phyloP scores from a whole-genome alignment of 1,284 basidiomycete species.

The Rhodotorula mucilaginosa region DNA sequence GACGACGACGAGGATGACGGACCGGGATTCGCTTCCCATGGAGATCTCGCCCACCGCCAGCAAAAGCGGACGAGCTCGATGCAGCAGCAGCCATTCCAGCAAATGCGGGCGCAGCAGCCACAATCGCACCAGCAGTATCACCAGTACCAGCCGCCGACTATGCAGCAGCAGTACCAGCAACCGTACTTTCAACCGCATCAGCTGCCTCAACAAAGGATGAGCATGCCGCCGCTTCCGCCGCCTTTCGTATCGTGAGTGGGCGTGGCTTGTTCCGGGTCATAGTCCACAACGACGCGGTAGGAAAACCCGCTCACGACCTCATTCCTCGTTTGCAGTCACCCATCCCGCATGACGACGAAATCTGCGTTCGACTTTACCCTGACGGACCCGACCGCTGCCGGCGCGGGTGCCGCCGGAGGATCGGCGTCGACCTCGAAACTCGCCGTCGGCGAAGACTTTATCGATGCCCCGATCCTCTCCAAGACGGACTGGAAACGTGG shows the following conservation, averaged over 20 bases:
- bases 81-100: not conserved
- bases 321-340: not conserved
- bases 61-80: not conserved
- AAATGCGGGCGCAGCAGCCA: not conserved
- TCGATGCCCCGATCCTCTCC: conserved; percentile 11
- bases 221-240: not conserved
- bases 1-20: conserved; percentile 9
- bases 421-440: conserved; percentile 1
- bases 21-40: conserved; percentile 15
- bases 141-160: not conserved
- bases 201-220: not conserved
- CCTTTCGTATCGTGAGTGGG: conserved; percentile 4
- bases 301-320: not conserved
- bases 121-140: not conserved
- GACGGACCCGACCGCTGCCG: not conserved
- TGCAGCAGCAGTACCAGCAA: not conserved
- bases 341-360: not conserved
- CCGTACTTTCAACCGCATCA: not conserved
- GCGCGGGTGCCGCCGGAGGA: too few species aligned
- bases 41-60: not conserved
- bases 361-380: not conserved
- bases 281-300: not conserved
- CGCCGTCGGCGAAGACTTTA: not conserved
- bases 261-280: too few species aligned
- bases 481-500: conserved; percentile 17